Percentiles rank a stretch among this genome's conserved stretches.
Evolutionary conservation across 768 basidiomycete species (phyloP).

Genomic region (Rhizopogon vulgaris): DNA sequence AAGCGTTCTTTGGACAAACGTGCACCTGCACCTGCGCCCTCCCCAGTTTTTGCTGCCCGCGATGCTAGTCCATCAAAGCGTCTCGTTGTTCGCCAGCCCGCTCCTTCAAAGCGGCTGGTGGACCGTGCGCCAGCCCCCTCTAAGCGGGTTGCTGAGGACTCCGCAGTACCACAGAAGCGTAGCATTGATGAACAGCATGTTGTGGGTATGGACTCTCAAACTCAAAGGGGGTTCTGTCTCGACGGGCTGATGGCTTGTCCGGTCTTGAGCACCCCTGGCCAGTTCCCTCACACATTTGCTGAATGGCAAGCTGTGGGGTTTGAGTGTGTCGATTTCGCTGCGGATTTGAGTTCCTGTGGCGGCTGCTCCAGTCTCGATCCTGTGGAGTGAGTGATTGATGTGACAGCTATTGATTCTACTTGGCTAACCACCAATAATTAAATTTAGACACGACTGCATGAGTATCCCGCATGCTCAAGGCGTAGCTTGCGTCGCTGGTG

Average conservation of each 20-base stretch:
- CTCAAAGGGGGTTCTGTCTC: constrained; percentile 16
- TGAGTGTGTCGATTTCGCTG: constrained; percentile 24
- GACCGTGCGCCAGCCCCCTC: not conserved
- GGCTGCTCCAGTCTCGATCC: constrained; percentile 22
- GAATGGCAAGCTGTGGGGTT: constrained; percentile 13
- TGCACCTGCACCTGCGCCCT: not conserved
- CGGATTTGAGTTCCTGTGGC: constrained; percentile 24
- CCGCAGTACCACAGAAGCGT: constrained; percentile 1
- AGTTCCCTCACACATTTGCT: constrained; percentile 7
- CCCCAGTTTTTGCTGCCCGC: not conserved
- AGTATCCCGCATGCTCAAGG: constrained; percentile 14
- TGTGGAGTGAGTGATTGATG: constrained; percentile 2
- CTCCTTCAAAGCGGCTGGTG: not conserved
- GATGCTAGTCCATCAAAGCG: not conserved
- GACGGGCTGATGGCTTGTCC: constrained; percentile 16
- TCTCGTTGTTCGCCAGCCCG: not conserved
- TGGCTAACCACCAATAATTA: not conserved
- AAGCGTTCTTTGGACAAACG: not conserved
- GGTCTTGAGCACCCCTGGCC: constrained; percentile 4
- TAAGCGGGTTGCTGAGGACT: not conserved
- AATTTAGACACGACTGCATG: constrained; percentile 22
- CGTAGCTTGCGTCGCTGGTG: constrained; percentile 22
- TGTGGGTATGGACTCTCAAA: constrained; percentile 9
- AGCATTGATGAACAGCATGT: constrained; percentile 9
- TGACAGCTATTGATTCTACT: not conserved